Base-by-base conservation (phyloP, 192 early-diverging fungal genomes). In the Jimgerdemannia lactiflua region DNA sequence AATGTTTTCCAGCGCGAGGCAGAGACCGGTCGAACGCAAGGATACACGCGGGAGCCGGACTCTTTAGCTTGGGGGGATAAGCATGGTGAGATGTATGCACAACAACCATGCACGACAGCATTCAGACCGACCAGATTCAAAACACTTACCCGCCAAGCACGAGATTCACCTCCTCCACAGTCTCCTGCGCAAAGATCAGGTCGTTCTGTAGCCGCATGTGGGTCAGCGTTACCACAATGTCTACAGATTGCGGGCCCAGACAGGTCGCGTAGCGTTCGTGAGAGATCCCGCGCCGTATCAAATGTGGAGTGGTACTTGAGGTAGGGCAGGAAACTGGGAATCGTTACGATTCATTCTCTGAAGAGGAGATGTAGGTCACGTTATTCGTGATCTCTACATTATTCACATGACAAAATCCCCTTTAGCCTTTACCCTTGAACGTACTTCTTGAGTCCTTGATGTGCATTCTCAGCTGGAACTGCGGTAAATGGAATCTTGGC, bases 141-240 rank as follows among this genome's bases (percentile, higher is more conserved):
- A 67, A n/a, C 19, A 63, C 74, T 72, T 86, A 83, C 79, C 87
- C 92, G 44, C 90, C 89, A 18, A 93, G 84, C n/a, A 92, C 77
- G 44, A 93, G 70, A 79, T 93, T 91, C 19, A 93, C 82, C 14
- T 87, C 84, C 9, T 82, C 87, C 4, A 74, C 67, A 59, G 87
- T 87, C 18, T 74, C 70, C 59, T 77, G 80, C 7, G 86, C 85
- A 39, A 93, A 74, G 69, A 80, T 84, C 39, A 89, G 78, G 76
- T 93, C 91, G 77, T 91, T 91, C 18, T 85, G 87, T 18, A 92
- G 73, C 0, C 92, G 85, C 87, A 91, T 92, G 71, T 93, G 92
- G 43, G 92, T 89, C 63, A 93, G 74, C n/a, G 91, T 91, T 59
- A 93, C 78, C 39, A 93, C 88, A 39, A 93, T 39, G 64, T 92